Percentiles rank a stretch among this genome's conserved stretches.
phyloP scores from a whole-genome alignment of 1,284 basidiomycete genomes.

The Tilletia setariae region DNA sequence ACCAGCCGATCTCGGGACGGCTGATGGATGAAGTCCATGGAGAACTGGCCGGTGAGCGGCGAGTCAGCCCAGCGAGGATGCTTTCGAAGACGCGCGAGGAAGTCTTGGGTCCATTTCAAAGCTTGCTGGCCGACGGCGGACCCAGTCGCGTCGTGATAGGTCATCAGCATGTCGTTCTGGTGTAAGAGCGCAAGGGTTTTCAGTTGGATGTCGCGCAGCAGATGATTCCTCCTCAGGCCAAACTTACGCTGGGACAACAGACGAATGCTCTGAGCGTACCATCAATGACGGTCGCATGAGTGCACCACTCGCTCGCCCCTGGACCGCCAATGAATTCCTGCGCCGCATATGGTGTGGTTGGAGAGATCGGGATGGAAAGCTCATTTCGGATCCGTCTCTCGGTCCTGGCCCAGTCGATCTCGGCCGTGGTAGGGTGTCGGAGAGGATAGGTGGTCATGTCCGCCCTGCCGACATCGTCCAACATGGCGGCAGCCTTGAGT shows the following conservation, averaged over 20 bases:
- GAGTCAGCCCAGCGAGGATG: constrained; percentile 37
- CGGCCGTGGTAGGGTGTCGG: background rate
- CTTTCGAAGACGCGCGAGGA: constrained; percentile 47
- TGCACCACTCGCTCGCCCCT: constrained; percentile 55
- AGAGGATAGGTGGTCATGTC: constrained; percentile 57
- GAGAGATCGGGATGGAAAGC: constrained; percentile 35
- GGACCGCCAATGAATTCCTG: constrained; percentile 52
- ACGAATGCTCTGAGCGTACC: constrained; percentile 57
- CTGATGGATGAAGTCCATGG: constrained; percentile 57
- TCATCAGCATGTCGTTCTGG: constrained; percentile 58
- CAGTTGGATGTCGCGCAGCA: too few species aligned
- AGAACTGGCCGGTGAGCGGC: constrained; percentile 56
- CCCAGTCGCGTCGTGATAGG: constrained; percentile 54
- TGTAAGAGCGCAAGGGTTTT: background rate
- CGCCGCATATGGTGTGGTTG: constrained; percentile 42
- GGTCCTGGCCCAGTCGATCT: constrained; percentile 31
- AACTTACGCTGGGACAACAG: constrained; percentile 53
- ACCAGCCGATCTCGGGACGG: constrained; percentile 51
- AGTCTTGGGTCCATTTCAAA: constrained; percentile 53
- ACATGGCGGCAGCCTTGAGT: constrained; percentile 54
- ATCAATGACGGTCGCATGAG: constrained; percentile 56
- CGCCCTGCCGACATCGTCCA: constrained; percentile 55
- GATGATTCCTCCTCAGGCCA: too few species aligned
- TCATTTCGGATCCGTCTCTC: constrained; percentile 24
- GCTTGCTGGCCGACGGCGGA: constrained; percentile 50